Base-by-base conservation (phyloP, 768 basidiomycete species). In the Sutorius australiensis region DNA sequence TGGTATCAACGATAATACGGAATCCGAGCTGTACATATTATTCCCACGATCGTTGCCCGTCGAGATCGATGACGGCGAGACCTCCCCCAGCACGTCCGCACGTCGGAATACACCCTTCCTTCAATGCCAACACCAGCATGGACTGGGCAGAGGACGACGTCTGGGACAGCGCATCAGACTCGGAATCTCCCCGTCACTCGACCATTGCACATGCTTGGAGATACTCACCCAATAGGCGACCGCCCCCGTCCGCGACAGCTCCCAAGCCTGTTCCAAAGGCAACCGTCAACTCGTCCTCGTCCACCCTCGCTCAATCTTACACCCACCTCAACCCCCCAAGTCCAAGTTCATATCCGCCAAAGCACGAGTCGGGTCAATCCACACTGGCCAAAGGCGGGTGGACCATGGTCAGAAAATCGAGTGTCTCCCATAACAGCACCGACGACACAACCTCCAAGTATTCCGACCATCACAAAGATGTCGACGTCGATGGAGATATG, bases 141-240 rank as follows among this genome's bases (percentile, higher is more conserved):
- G 87, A 89, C 48, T 87, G 87, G 86, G 86, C 73, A n/a, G 89
- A 90, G 66, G 89, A 92, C 64, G 89, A 92, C 66, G 88, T 82
- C 42, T 92, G 89, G 89, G 89, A 92, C 72, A 87, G 84, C 61
- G 77, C 80, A 47, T 91, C 89, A 16, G 89, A 92, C 72, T 84
- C 83, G 42, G 88, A 89, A 69, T 84, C 80, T 49, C 80, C 80
- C 51, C 79, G 76, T 60, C 80, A 77, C 53, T 77, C 78, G n/a
- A 76, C 77, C 10, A 60, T 79, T 39, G 67, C 76, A n/a, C 73
- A 71, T 62, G 69, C 76, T 16, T 78, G 77, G 77, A 73, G 58
- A 62, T 57, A 71, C 65, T 58, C 63, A 57, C 50, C 61, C 31
- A 60, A 59, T 32, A 50, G 52, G 57, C 70, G 58, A 28, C 63